Conservation (phyloP, 208 protist genomes). For the Trypanosoma cruzi region DNA sequence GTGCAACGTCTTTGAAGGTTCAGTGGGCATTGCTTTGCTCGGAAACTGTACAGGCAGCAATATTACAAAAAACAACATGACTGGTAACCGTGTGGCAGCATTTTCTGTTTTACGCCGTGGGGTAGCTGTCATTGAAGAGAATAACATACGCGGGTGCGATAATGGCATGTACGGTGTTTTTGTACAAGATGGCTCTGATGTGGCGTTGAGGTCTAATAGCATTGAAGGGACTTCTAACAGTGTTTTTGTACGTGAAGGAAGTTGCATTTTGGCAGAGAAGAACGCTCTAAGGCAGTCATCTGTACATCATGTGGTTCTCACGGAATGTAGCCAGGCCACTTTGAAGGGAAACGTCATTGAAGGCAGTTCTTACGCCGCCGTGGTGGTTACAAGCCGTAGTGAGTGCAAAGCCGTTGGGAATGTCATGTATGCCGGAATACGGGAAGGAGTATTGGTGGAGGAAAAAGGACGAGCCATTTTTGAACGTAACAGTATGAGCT, state of each 20-base stretch:
- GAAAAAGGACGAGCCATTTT: slow-evolving; percentile 16
- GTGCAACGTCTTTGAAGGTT: slow-evolving; percentile 19
- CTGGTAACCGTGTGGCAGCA: slow-evolving; percentile 17
- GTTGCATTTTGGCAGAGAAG: slow-evolving; percentile 23
- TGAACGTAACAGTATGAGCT: slow-evolving; percentile 31
- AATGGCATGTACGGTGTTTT: slow-evolving; percentile 34
- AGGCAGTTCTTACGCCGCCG: slow-evolving; percentile 13
- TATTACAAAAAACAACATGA: slow-evolving; percentile 22
- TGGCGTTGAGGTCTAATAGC: slow-evolving; percentile 11
- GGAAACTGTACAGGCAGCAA: slow-evolving; percentile 27
- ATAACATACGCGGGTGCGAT: slow-evolving; percentile 8
- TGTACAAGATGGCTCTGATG: slow-evolving; percentile 22
- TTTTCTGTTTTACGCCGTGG: slow-evolving; percentile 29
- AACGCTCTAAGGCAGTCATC: slow-evolving; percentile 24
- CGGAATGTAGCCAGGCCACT: slow-evolving; percentile 20
- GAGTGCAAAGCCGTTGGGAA: slow-evolving; percentile 24
- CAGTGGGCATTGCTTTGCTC: slow-evolving; percentile 29
- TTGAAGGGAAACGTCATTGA: slow-evolving; percentile 31
- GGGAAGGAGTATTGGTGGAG: slow-evolving; percentile 30
- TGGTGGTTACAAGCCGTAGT: slow-evolving; percentile 31
- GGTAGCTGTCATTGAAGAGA: slow-evolving; percentile 15
- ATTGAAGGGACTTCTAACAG: slow-evolving; percentile 19
- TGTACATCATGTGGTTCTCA: slow-evolving; percentile 29
- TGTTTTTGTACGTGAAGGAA: slow-evolving; percentile 23
- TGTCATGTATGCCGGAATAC: slow-evolving; percentile 20